phyloP scores from a whole-genome alignment of 768 basidiomycete genomes.

The Hebeloma cylindrosporum region DNA sequence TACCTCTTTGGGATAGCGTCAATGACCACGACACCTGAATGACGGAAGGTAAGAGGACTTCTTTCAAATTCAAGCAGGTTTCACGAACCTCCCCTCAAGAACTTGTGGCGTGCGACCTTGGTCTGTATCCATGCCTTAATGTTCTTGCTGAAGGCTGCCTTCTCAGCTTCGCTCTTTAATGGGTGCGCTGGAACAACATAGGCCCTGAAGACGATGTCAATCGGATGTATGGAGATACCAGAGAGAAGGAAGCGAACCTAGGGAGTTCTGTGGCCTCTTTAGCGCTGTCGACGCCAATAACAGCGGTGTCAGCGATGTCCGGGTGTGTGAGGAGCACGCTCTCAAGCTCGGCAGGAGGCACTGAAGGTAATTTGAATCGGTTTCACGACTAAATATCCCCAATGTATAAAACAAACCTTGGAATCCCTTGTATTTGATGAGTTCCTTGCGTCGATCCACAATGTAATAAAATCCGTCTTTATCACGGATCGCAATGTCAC shows the following conservation, averaged over 20 bases:
- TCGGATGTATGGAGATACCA: neutral
- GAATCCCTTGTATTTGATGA: slow-evolving; percentile 83
- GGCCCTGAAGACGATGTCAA: slow-evolving; percentile 42
- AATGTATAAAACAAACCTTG: slow-evolving; percentile 49
- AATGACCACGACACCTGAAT: slow-evolving; percentile 60
- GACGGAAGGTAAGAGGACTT: slow-evolving; percentile 22
- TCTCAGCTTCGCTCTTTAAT: slow-evolving; percentile 36
- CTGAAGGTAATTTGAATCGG: slow-evolving; percentile 34
- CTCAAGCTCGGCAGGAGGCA: slow-evolving; percentile 87
- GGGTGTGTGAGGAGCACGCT: slow-evolving; percentile 72
- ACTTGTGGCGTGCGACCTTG: slow-evolving; percentile 78
- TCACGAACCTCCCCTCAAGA: slow-evolving; percentile 61
- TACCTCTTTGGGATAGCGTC: slow-evolving; percentile 68
- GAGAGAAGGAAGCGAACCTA: slow-evolving; percentile 39
- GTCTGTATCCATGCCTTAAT: slow-evolving; percentile 64
- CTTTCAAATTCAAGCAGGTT: neutral
- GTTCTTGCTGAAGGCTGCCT: slow-evolving; percentile 43
- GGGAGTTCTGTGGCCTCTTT: slow-evolving; percentile 82
- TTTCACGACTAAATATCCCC: neutral
- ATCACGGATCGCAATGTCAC: slow-evolving; percentile 73
- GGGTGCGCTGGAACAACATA: slow-evolving; percentile 58
- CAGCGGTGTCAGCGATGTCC: slow-evolving; percentile 75
- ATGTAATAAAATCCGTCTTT: slow-evolving; percentile 72
- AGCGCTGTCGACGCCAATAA: slow-evolving; percentile 70
- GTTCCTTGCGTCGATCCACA: slow-evolving; percentile 72